Conservation (phyloP, 345 rosid species). For the Melastoma malabathricum region DNA sequence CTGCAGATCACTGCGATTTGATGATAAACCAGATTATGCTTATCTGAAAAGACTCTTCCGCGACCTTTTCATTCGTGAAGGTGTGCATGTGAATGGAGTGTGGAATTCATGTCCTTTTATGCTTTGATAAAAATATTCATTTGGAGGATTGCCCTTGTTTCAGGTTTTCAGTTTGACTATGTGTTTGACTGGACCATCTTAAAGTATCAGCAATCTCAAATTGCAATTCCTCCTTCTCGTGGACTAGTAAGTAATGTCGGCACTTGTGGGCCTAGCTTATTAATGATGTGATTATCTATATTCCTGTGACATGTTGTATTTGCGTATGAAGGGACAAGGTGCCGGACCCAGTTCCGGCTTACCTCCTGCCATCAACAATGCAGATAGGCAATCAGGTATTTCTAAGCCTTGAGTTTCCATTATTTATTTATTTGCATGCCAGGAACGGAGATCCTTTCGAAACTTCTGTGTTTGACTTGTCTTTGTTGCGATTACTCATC, state of each 20-base stretch:
- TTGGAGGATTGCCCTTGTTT: not conserved
- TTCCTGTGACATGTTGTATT: no score
- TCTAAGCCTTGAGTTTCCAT: constrained; percentile 8
- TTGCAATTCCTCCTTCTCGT: constrained; percentile 46
- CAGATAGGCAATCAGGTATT: constrained; percentile 56
- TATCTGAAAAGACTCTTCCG: constrained; percentile 83
- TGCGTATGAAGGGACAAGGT: constrained; percentile 39
- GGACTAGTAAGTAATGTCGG: constrained; percentile 26
- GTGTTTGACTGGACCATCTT: constrained; percentile 92
- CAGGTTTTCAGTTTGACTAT: constrained; percentile 86
- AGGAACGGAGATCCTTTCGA: no score
- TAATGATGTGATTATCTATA: no score
- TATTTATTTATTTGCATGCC: no score
- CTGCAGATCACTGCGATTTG: constrained; percentile 82
- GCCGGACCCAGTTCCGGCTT: constrained; percentile 72
- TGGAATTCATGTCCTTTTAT: not conserved
- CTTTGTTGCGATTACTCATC: no score
- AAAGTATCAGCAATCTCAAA: constrained; percentile 78
- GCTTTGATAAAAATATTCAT: no score
- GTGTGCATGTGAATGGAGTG: constrained; percentile 17
- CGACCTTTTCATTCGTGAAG: constrained; percentile 87
- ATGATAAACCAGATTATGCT: constrained; percentile 84
- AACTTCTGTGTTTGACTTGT: no score
- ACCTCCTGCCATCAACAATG: constrained; percentile 39
- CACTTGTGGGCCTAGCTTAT: no score